A percentile compares a stretch with the other conserved stretches of the same genome.
Evolutionary conservation across 2,329 filamentous ascomycete genomes (phyloP).

Genomic region (Ascochyta clinopodiicola): DNA sequence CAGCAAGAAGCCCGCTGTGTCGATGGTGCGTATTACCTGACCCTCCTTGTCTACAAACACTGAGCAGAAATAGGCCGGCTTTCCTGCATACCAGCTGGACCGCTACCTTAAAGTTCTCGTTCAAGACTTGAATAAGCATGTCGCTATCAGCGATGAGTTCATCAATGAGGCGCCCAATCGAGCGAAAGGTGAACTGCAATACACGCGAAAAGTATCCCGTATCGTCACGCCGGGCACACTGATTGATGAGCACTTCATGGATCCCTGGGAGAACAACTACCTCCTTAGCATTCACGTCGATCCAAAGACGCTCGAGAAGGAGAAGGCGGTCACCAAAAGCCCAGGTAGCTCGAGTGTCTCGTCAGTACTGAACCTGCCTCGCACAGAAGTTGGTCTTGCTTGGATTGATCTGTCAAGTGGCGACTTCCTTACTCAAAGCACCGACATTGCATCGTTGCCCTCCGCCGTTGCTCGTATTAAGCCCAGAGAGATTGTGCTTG

Average conservation of each 20-base stretch:
- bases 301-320: conserved; percentile 32
- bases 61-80: conserved; percentile 71
- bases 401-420: conserved; percentile 97
- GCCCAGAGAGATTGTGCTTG: conserved; percentile 83
- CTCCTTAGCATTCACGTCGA: conserved; percentile 78
- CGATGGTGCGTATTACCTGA: conserved; percentile 70
- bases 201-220: conserved; percentile 82
- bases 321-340: conserved; percentile 32
- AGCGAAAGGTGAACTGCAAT: conserved; percentile 79
- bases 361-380: conserved; percentile 48
- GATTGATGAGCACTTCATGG: conserved; percentile 97
- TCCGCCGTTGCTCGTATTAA: conserved; percentile 82
- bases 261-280: conserved; percentile 92
- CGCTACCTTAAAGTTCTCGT: conserved; percentile 92
- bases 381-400: conserved; percentile 72
- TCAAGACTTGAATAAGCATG: conserved; percentile 86
- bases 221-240: conserved; percentile 94
- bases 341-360: conserved; percentile 37
- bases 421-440: conserved; percentile 85
- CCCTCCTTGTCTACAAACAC: not conserved
- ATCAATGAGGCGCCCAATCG: conserved; percentile 73
- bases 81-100: conserved; percentile 91
- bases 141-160: conserved; percentile 94
- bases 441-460: conserved; percentile 73
- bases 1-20: conserved; percentile 68